Percentiles rank a stretch among this genome's conserved stretches.
Evolutionary conservation across 805 yeast genomes (phyloP).

Genomic region (Metschnikowia amazonensis): DNA sequence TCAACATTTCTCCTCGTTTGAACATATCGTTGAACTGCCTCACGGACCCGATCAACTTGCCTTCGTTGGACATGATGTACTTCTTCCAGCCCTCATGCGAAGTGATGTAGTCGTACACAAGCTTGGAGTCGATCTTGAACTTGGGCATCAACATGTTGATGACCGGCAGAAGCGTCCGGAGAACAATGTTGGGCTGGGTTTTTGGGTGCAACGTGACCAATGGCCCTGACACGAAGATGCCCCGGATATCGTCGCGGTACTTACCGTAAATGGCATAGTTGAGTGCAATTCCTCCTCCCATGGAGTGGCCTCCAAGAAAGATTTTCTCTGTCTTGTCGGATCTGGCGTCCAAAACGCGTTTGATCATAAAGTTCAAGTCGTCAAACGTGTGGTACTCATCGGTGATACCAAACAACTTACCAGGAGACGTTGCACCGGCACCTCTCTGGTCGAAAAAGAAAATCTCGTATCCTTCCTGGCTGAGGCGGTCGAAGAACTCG

Average conservation of each 20-base stretch:
- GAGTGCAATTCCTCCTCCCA: slow-evolving; percentile 75
- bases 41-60: slow-evolving; percentile 48
- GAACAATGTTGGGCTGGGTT: slow-evolving; percentile 48
- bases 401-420: slow-evolving; percentile 51
- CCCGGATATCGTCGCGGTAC: slow-evolving; percentile 42
- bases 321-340: slow-evolving; percentile 35
- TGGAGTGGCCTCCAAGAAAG: slow-evolving; percentile 64
- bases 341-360: slow-evolving; percentile 37
- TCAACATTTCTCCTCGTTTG: slow-evolving; percentile 53
- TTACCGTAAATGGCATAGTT: slow-evolving; percentile 60
- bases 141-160: slow-evolving; percentile 42
- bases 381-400: slow-evolving; percentile 53
- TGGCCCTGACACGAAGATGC: slow-evolving; percentile 56
- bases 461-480: slow-evolving; percentile 54
- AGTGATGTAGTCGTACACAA: slow-evolving; percentile 54
- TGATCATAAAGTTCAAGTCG: slow-evolving; percentile 58
- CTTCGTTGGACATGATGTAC: slow-evolving; percentile 39
- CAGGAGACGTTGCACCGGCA: slow-evolving; percentile 61
- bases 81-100: slow-evolving; percentile 44
- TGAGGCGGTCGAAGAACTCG: slow-evolving; percentile 51
- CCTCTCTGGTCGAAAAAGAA: slow-evolving; percentile 76
- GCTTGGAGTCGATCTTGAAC: slow-evolving; percentile 50
- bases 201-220: slow-evolving; percentile 54
- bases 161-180: slow-evolving; percentile 41
- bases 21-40: slow-evolving; percentile 60